Percentiles rank a stretch among this genome's conserved stretches.
phyloP scores from a whole-genome alignment of 352 stramenopile genomes.

The Blastocystis sp. region DNA sequence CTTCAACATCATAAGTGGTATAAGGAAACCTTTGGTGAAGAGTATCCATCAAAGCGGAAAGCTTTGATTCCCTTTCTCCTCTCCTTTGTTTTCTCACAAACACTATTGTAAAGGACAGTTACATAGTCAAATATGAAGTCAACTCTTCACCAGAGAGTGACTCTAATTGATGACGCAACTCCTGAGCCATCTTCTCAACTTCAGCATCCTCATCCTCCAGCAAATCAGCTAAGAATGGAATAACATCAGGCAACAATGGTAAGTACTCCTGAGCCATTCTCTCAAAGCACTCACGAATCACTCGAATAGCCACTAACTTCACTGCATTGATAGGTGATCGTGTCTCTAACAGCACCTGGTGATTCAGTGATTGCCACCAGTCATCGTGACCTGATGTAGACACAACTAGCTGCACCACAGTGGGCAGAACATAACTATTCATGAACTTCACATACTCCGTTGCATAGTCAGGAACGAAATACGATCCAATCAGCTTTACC shows the following conservation, averaged over 20 bases:
- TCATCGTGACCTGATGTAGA: constrained; percentile 59
- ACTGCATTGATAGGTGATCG: constrained; percentile 48
- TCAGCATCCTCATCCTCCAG: constrained; percentile 65
- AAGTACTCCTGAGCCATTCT: constrained; percentile 66
- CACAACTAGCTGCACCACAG: constrained; percentile 52
- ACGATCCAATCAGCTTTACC: constrained; percentile 39
- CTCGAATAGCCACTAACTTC: constrained; percentile 33
- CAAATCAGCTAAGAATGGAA: constrained; percentile 66
- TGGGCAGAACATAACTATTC: constrained; percentile 12
- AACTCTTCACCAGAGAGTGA: constrained; percentile 56
- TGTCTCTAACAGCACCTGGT: constrained; percentile 56
- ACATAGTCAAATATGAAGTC: constrained; percentile 63
- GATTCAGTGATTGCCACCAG: constrained; percentile 61
- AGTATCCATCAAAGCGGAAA: constrained; percentile 74
- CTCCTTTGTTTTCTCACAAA: constrained; percentile 70
- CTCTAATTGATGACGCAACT: constrained; percentile 59
- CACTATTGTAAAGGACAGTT: background rate
- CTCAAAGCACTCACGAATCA: constrained; percentile 67
- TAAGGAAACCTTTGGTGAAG: constrained; percentile 74
- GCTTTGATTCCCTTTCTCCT: constrained; percentile 76
- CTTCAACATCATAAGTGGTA: constrained; percentile 78
- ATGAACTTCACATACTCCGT: constrained; percentile 54
- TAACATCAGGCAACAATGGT: constrained; percentile 53
- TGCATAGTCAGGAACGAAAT: constrained; percentile 45
- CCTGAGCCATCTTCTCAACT: constrained; percentile 59